phyloP scores from a whole-genome alignment of 2,329 filamentous ascomycete species.

The Metarhizium anisopliae region DNA sequence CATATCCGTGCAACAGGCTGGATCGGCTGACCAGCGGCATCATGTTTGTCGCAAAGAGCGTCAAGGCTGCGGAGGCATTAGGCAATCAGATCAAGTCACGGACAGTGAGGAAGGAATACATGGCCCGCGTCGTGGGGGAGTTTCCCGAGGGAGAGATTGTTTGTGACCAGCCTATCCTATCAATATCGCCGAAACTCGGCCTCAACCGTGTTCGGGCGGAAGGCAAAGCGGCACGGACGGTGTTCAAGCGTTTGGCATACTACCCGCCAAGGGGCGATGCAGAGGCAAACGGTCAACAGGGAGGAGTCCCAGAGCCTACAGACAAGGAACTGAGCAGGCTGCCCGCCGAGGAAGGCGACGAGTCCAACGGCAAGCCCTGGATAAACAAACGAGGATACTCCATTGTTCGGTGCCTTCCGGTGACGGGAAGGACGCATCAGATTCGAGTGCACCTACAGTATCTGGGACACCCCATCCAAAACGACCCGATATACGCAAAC shows the following conservation, averaged over 20 bases:
- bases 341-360: constrained; percentile 9
- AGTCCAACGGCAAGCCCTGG: constrained; percentile 26
- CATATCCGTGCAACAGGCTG: constrained; percentile 78
- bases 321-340: constrained; percentile 16
- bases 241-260: constrained; percentile 89
- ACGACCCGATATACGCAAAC: constrained; percentile 97
- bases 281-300: constrained; percentile 12
- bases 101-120: constrained; percentile 89
- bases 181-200: constrained; percentile 90
- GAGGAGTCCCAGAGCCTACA: background rate
- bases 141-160: constrained; percentile 89
- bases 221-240: constrained; percentile 80
- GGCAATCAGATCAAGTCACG: constrained; percentile 67
- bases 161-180: constrained; percentile 87
- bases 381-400: constrained; percentile 71
- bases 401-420: constrained; percentile 84
- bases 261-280: constrained; percentile 48
- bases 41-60: constrained; percentile 93
- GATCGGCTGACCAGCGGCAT: constrained; percentile 91
- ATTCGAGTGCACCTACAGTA: constrained; percentile 91
- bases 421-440: constrained; percentile 92
- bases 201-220: constrained; percentile 90
- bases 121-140: constrained; percentile 81
- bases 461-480: constrained; percentile 88
- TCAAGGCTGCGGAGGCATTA: constrained; percentile 68